phyloP scores from a whole-genome alignment of 805 yeast species.

The Groenewaldozyma salmanticensis region DNA sequence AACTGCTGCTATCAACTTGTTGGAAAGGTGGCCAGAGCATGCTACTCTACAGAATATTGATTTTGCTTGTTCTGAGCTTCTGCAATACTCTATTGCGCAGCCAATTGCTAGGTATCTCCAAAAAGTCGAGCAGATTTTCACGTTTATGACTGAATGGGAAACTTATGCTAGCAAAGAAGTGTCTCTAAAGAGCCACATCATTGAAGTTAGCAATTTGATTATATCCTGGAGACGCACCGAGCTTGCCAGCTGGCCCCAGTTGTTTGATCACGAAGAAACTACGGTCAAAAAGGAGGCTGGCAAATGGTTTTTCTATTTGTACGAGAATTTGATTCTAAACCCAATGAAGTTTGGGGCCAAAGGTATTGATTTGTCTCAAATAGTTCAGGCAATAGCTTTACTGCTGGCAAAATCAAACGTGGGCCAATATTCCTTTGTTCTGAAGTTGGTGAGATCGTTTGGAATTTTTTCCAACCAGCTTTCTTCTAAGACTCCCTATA shows the following conservation, averaged over 20 bases:
- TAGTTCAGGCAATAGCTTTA: constrained; percentile 54
- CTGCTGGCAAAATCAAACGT: constrained; percentile 66
- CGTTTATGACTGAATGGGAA: constrained; percentile 85
- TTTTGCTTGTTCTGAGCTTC: constrained; percentile 55
- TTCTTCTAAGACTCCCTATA: constrained; percentile 18
- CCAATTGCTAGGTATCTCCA: constrained; percentile 73
- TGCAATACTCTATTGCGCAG: constrained; percentile 49
- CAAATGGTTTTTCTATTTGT: constrained; percentile 87
- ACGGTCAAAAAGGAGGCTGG: constrained; percentile 42
- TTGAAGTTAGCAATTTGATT: constrained; percentile 53
- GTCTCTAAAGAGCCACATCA: constrained; percentile 47
- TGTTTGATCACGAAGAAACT: constrained; percentile 57
- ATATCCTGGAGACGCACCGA: constrained; percentile 90
- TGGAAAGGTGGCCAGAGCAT: constrained; percentile 88
- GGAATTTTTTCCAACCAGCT: constrained; percentile 38
- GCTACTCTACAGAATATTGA: constrained; percentile 67
- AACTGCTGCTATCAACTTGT: constrained; percentile 36
- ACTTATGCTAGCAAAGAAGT: constrained; percentile 77
- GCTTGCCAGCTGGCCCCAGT: constrained; percentile 70
- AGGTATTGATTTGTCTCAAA: constrained; percentile 27
- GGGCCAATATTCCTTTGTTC: constrained; percentile 62
- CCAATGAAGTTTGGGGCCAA: constrained; percentile 26
- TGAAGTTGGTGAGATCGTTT: constrained; percentile 58
- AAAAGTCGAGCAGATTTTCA: constrained; percentile 79
- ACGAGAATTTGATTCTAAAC: constrained; percentile 49